Base-by-base conservation (phyloP, 441 rosid genomes). In the Arabidopsis hybrid region DNA sequence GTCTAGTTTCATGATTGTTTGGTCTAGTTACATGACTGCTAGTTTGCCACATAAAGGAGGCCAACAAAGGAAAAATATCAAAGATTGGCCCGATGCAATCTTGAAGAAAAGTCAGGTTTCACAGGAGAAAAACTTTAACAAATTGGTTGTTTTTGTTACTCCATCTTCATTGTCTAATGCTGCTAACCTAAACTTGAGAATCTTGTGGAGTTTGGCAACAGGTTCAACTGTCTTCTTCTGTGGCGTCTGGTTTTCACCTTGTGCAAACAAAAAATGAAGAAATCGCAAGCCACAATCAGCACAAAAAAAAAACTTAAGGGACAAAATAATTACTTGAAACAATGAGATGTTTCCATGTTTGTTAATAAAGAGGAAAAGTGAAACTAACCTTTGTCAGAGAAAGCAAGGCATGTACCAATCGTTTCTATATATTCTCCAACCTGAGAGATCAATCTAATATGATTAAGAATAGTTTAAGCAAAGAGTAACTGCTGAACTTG, bases 211-310 rank as follows among this genome's bases (percentile, higher is more conserved):
- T 26, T 74, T 65, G 4, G 88, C 92, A 60, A 85, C 81, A 26
- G 91, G 90, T 65, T 85, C 85, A 32, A 88, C 85, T 64, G 82
- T 82, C 85, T 85, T 82, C 85, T 85, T 88, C 29, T 26, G 29
- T 26, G 29, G 29, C 29, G 29, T 26, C 79, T 78, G 81, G 66
- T 85, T 82, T 50, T 65, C 73, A 50, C 50, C 66, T 11, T 78
- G 70, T 0, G 74, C 8, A 26, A 26, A 57, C 29, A 16, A 31
- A 7, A 53, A 43, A 60, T 1, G 38, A 7, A 59, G 32, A 42
- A 39, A 31, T 57, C 12, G 5, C 29, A 38, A 4, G 16, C 10
- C 35, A 39, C 49, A 32, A 16, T 26, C 4, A 71, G 60, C 34
- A 60, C 50, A n/a, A n/a, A n/a, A n/a, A n/a, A n/a, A n/a, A n/a